Evolutionary conservation across 257 asterid species (phyloP).

Genomic region (Solanum bulbocastanum): DNA sequence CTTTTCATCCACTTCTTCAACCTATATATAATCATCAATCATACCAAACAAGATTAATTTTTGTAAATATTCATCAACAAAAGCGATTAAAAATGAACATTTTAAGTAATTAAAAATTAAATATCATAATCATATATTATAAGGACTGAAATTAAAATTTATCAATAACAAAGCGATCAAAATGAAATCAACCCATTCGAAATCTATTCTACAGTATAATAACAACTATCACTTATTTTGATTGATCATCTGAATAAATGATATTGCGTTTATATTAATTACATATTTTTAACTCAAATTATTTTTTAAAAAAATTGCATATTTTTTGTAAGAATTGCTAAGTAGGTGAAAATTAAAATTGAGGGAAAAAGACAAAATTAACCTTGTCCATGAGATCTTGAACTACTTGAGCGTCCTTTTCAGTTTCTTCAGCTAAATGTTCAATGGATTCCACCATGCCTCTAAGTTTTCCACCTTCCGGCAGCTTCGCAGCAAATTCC

Average conservation of each 20-base stretch:
- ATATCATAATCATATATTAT: not conserved
- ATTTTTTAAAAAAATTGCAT: too few relatives aligned
- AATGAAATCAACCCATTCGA: not conserved
- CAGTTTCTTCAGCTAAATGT: slow-evolving; percentile 40
- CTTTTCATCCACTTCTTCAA: not conserved
- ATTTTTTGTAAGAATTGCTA: not conserved
- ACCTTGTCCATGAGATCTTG: slow-evolving; percentile 59
- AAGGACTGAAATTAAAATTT: not conserved
- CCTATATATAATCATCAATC: not conserved
- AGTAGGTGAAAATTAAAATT: not conserved
- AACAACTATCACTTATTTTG: too few relatives aligned
- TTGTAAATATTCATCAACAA: not conserved
- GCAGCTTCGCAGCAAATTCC: slow-evolving; percentile 28
- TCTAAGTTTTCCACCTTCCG: slow-evolving; percentile 39
- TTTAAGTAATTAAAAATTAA: not conserved
- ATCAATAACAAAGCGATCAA: not conserved
- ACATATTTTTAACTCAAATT: too few relatives aligned
- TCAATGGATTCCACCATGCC: slow-evolving; percentile 27
- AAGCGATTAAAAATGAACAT: not conserved
- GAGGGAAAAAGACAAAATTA: not conserved
- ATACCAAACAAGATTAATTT: not conserved
- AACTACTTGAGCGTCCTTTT: slow-evolving; percentile 35
- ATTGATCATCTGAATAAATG: too few relatives aligned
- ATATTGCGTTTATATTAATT: too few relatives aligned
- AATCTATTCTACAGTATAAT: too few relatives aligned